Base-by-base conservation (phyloP, 139 green algal species). In the Ettlia oleoabundans region DNA sequence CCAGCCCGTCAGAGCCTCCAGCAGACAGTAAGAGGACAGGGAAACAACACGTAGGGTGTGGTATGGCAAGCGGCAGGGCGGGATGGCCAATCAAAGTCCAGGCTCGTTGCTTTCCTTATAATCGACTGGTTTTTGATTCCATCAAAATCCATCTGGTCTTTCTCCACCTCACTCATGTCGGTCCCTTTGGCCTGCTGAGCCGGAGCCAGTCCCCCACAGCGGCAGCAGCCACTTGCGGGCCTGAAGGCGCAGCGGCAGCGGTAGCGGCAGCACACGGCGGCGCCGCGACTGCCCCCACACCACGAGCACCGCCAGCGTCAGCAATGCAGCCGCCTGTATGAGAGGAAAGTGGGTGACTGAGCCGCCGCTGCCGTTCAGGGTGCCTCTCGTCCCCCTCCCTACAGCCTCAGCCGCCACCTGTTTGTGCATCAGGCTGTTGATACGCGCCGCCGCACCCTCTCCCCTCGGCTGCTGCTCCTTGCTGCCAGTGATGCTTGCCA, bases 271-370 rank as follows among this genome's bases (percentile, higher is more conserved):
- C 35, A 51, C 73, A 4, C 53, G 73, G 21, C 73, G 33, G 35
- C 73, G 73, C 15, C 73, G 73, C 35, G 73, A 80, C 42, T 53
- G 73, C 3, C 52, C 67, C 73, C 73, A 80, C 73, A 80, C 30
- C 73, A 52, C 52, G 52, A 67, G 18, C 10, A 4, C 52, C 18
- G 73, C 73, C 18, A 80, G 32, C 4, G 7, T n/a, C 26, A 28
- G 35, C 51, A 80, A 52, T 35, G 63, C 19, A 0, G 22, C 52
- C 30, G 30, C 73, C 26, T 80, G 33, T 38, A 80, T 15, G 32
- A 68, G 24, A 22, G 40, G 37, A 10, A 51, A 52, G 33, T 35
- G 53, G 6, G 38, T 7, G 22, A 38, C 55, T 1, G 72, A 65
- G 32, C 72, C 35, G 51, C 51, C 28, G 47, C 53, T 66, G 72